phyloP scores from a whole-genome alignment of 2,329 filamentous ascomycete genomes.

The Chaetomiaceae sp. region DNA sequence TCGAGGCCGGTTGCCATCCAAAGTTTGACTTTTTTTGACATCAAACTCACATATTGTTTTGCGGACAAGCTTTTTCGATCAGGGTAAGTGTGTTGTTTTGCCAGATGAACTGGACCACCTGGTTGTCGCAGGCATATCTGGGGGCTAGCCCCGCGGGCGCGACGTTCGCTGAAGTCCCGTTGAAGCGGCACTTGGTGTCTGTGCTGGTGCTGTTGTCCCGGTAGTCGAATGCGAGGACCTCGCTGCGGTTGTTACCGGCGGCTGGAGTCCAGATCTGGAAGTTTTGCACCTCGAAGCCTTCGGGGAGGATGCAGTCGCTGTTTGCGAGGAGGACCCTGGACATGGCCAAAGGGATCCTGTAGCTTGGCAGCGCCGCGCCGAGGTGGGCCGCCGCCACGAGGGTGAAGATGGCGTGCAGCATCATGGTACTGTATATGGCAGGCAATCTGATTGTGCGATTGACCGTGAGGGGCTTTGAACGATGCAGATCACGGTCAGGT shows the following conservation, averaged over 20 bases:
- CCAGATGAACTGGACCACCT: conserved; percentile 40
- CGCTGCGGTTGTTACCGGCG: conserved; percentile 28
- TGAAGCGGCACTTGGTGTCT: conserved; percentile 38
- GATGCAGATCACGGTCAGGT: neutral
- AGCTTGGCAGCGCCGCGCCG: conserved; percentile 15
- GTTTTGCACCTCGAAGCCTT: conserved; percentile 34
- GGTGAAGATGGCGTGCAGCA: conserved; percentile 10
- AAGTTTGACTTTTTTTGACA: too few relatives aligned
- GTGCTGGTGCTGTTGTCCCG: conserved; percentile 35
- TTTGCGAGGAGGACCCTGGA: conserved; percentile 16
- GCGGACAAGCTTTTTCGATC: conserved; percentile 40
- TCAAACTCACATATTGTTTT: conserved; percentile 16
- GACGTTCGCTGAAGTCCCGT: conserved; percentile 36
- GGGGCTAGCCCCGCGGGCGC: conserved; percentile 27
- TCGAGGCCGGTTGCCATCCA: too few relatives aligned
- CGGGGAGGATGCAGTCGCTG: conserved; percentile 33
- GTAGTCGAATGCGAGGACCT: conserved; percentile 36
- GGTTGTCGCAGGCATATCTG: conserved; percentile 40
- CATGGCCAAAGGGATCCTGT: conserved; percentile 16
- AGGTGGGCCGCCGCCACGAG: conserved; percentile 14
- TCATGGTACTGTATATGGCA: conserved; percentile 10
- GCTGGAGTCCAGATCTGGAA: conserved; percentile 30
- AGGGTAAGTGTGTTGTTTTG: conserved; percentile 33
- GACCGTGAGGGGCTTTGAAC: neutral
- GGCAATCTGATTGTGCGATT: conserved; percentile 8